Evolutionary conservation across 306 rosid species (phyloP), one percentile per base, ranked within the genome.

Genomic region (Corylus americana): DNA sequence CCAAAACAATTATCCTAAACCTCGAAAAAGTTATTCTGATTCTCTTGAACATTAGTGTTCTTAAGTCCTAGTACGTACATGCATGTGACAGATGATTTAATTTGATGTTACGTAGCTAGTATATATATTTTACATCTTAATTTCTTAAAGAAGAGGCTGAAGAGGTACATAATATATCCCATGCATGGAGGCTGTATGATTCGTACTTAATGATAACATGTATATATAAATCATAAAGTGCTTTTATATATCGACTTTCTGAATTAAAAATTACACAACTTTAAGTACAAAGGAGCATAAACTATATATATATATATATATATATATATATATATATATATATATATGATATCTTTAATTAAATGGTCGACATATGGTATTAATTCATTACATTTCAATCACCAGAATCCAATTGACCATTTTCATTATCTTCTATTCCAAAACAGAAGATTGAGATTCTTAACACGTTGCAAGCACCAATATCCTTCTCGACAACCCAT

Each of bases 11-110:
- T 57, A 63, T 61, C 78, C 55, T 80, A 75, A 84, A 84, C 82
- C 88, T 83, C 69, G 5, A 12, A 68, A 85, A 83, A 77, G 31
- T 72, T 74, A 85, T 87, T 77, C 76, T 53, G 78, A 83, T 89
- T 82, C 79, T 54, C 35, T 39, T 17, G n/a, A 8, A 50, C 79
- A 67, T 53, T 53, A 53, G 48, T 84, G 73, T 84, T 84, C 81
- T 80, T 77, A 70, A 85, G 78, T 85, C 75, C 79, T 70, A 71
- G 79, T 71, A 76, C 22, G 79, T 71, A 76, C 12, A 12, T 68
- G 72, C 79, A 75, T 72, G 74, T 73, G 83, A 47, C 44, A 31
- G 44, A 66, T 71, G 78, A 75, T 76, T 8, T 51, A 18, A 54
- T 10, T 77, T 9, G 17, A 31, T 75, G 72, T 75, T 75, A 39